These are phyloP conservation scores for Cardiospermum halicacabum DNA, from an alignment of 345 rosid species.

Conservation along the genomic window DNA sequence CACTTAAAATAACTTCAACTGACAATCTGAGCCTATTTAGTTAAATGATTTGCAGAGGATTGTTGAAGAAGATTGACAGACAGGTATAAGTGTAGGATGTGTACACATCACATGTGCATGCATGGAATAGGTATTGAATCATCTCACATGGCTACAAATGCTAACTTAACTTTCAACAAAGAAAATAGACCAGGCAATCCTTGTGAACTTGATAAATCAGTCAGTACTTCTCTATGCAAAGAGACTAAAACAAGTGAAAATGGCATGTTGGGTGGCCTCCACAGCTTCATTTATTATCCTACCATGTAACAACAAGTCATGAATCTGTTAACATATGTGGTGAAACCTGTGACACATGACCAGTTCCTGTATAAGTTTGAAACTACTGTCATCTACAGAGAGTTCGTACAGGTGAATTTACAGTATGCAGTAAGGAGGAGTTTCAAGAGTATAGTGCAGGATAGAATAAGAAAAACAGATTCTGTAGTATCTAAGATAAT, in stretches of 20 bases:
- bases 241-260: not conserved
- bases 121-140: not conserved
- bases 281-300: not conserved
- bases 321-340: too few relatives aligned
- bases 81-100: not conserved
- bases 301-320: not conserved
- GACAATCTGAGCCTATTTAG: not conserved
- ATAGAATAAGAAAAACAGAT: not conserved
- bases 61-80: not conserved
- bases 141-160: constrained; percentile 7
- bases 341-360: too few relatives aligned
- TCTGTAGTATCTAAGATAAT: not conserved
- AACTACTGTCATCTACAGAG: not conserved
- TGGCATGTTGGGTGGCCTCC: constrained; percentile 1
- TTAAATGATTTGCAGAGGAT: not conserved
- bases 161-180: not conserved
- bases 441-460: not conserved
- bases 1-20: not conserved
- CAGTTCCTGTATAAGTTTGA: not conserved
- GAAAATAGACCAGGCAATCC: constrained; percentile 2
- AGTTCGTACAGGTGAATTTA: not conserved
- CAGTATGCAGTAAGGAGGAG: not conserved
- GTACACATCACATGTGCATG: not conserved
- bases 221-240: not conserved
- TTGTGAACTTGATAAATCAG: not conserved